phyloP scores from a whole-genome alignment of 495 filamentous ascomycete genomes.

The Aspergillus bertholletiae region DNA sequence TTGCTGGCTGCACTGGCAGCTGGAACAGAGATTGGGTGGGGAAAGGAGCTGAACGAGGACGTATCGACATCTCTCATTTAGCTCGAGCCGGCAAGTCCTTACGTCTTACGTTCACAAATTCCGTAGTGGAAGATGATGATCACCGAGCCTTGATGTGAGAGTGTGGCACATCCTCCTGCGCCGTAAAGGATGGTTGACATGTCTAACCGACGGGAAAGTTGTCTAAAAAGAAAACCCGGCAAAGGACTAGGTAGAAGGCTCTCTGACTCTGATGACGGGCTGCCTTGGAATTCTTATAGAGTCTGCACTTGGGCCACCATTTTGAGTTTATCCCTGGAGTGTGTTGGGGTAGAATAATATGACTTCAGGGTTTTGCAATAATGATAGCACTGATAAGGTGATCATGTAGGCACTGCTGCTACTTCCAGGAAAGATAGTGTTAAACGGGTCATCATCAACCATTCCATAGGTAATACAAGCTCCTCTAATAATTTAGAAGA shows the following conservation, averaged over 20 bases:
- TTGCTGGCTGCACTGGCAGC: background rate
- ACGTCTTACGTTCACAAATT: background rate
- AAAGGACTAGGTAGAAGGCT: background rate
- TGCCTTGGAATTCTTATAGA: background rate
- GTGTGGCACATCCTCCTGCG: background rate
- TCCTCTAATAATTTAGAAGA: no score
- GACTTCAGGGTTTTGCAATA: background rate
- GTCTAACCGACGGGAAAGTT: background rate
- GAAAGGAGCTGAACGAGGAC: background rate
- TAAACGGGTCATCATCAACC: background rate
- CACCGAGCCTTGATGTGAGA: background rate
- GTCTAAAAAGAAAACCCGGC: background rate
- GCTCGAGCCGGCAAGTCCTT: background rate
- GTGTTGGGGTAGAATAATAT: background rate
- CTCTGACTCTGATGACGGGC: no score
- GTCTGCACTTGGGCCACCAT: background rate
- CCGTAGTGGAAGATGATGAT: background rate
- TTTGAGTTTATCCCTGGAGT: background rate
- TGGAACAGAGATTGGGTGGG: background rate
- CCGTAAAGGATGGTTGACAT: background rate
- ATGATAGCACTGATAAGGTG: background rate
- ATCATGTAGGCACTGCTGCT: background rate
- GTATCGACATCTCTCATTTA: no score
- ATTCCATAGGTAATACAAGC: no score
- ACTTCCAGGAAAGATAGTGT: background rate